Base-by-base conservation (phyloP, 2,329 filamentous ascomycete species). In the Aschersonia sp. region DNA sequence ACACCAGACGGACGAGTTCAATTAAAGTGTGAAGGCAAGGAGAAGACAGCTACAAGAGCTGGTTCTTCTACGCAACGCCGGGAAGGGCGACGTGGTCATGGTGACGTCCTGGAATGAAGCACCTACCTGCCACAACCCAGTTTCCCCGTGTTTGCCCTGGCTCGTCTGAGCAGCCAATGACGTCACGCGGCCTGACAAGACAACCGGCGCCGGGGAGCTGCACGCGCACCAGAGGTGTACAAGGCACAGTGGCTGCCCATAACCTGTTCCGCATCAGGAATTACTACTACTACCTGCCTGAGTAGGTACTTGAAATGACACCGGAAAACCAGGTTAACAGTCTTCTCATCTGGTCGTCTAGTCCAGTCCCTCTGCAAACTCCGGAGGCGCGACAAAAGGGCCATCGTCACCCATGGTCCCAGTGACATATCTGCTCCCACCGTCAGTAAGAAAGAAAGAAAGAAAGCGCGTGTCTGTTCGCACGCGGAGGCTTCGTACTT, bases 401-500 rank as follows among this genome's bases (percentile, higher is more conserved):
- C 64, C 65, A 9, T 59, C 59, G 4, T 56, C 58, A 5, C 62
- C 59, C 53, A 64, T 58, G 0, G 66, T 67, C 8, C 63, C 63
- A 1, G 59, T 56, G 2, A 74, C 65, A 47, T 67, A 73, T 56
- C 71, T 73, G 30, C 1, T 10, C 5, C 6, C 2, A 4, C 32
- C 8, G 30, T 57, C n/a, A 57, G 49, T 39, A 37, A 8, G 32
- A 37, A 12, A 9, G 8, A 12, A 8, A 9, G n/a, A 35, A n/a
- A n/a, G n/a, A n/a, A 1, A 8, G 11, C 42, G 44, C 39, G 43
- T 30, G 32, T 12, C 14, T 10, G 5, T 30, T 2, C 11, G 8
- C 4, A 14, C 7, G 2, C 32, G 4, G 5, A 41, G 22, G 5
- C 4, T 35, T 52, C 70, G 58, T 55, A 81, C 79, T 83, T 83